These are phyloP conservation scores for Vitis amurensis DNA, from an alignment of 164 flowering plant genomes.

Conservation along the genomic window DNA sequence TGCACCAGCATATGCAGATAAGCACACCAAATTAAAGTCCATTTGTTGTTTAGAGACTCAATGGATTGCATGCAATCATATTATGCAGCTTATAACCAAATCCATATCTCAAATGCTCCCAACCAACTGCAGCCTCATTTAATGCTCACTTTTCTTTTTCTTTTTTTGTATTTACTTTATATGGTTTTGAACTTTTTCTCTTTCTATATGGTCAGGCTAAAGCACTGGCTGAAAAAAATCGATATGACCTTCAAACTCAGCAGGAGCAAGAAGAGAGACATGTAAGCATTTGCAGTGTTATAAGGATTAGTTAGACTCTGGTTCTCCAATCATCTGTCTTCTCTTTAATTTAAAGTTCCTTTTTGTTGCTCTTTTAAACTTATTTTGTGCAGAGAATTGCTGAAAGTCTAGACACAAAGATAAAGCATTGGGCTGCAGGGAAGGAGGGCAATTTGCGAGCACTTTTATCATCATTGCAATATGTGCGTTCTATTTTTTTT, in stretches of 20 bases:
- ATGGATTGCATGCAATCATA: too few species aligned
- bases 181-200: neutral
- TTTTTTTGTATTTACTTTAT: neutral
- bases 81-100: too few species aligned
- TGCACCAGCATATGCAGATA: too few species aligned
- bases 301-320: constrained; percentile 1
- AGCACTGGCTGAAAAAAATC: constrained; percentile 87
- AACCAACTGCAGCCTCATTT: too few species aligned
- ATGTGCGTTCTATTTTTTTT: constrained; percentile 41
- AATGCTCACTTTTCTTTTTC: neutral
- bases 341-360: neutral
- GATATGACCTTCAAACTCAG: constrained; percentile 70
- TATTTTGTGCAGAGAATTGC: constrained; percentile 62
- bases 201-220: constrained; percentile 47
- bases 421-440: constrained; percentile 94
- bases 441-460: constrained; percentile 96
- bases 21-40: too few species aligned
- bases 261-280: constrained; percentile 84
- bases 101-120: too few species aligned
- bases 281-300: constrained; percentile 46
- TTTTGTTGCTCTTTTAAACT: neutral
- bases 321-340: neutral
- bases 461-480: constrained; percentile 74
- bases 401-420: constrained; percentile 62
- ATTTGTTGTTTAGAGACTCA: too few species aligned